These are phyloP conservation scores for Yarrowia sp. DNA, from an alignment of 805 yeast species.

Conservation along the genomic window DNA sequence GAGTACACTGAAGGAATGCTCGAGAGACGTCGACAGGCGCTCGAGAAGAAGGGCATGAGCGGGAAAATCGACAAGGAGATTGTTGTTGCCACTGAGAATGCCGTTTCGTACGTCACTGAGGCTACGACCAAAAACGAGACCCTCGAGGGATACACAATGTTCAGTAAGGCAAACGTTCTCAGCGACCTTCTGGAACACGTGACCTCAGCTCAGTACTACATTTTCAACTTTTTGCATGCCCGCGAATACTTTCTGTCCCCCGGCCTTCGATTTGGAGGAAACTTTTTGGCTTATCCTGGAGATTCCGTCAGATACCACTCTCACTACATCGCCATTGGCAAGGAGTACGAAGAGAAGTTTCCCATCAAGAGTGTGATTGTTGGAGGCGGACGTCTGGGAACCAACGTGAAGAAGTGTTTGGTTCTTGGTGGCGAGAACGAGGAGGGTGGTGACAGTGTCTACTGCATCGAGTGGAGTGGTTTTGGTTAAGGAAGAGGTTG, in stretches of 20 bases:
- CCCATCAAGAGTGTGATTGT: slow-evolving; percentile 55
- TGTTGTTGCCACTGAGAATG: not conserved
- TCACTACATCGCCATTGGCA: slow-evolving; percentile 65
- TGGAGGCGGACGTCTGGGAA: slow-evolving; percentile 87
- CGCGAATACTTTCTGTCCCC: slow-evolving; percentile 64
- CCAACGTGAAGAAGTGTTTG: slow-evolving; percentile 87
- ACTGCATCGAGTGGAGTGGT: slow-evolving; percentile 94
- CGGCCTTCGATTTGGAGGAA: slow-evolving; percentile 89
- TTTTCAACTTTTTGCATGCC: slow-evolving; percentile 46
- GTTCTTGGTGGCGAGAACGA: slow-evolving; percentile 44
- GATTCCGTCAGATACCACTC: slow-evolving; percentile 91
- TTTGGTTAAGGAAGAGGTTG: slow-evolving; percentile 56
- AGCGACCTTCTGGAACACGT: not conserved
- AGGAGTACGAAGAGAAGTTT: slow-evolving; percentile 51
- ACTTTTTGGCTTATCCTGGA: slow-evolving; percentile 87
- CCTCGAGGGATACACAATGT: not conserved
- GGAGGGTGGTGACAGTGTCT: slow-evolving; percentile 43
- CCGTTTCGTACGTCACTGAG: not conserved
- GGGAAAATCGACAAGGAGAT: slow-evolving; percentile 11
- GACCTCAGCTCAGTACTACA: slow-evolving; percentile 34
- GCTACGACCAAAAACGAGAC: not conserved
- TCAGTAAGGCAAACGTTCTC: slow-evolving; percentile 1
- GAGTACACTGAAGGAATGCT: slow-evolving; percentile 30
- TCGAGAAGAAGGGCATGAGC: slow-evolving; percentile 28
- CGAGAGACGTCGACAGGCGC: slow-evolving; percentile 30